A percentile compares a stretch with the other conserved stretches of the same genome.
Evolutionary conservation across 2,329 filamentous ascomycete species (phyloP).

Genomic region (Allantophomopsis lycopodina): DNA sequence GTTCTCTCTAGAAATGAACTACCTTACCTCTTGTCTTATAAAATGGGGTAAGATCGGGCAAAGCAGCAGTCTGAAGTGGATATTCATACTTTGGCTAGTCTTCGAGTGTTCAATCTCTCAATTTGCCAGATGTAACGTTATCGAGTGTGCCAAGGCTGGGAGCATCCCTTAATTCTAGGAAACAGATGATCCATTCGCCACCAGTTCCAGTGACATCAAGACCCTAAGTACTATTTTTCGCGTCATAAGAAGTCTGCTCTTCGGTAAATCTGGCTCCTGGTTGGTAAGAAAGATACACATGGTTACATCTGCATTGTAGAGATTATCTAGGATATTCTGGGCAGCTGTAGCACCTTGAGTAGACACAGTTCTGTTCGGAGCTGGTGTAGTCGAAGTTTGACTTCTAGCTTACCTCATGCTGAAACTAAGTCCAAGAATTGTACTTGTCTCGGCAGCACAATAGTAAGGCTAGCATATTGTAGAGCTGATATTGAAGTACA

Average conservation of each 20-base stretch:
- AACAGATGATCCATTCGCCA: conserved; percentile 22
- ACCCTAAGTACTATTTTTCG: conserved; percentile 16
- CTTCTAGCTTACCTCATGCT: too few species aligned
- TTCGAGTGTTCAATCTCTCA: conserved; percentile 34
- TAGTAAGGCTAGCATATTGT: conserved; percentile 30
- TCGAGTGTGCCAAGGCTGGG: conserved; percentile 23
- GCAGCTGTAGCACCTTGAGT: conserved; percentile 15
- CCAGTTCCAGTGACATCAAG: conserved; percentile 18
- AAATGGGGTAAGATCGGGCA: conserved; percentile 31
- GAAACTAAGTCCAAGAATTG: too few species aligned
- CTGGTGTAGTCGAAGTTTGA: conserved; percentile 5
- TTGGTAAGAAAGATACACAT: conserved; percentile 26
- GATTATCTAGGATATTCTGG: conserved; percentile 21
- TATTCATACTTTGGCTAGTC: conserved; percentile 33
- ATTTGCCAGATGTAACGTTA: conserved; percentile 35
- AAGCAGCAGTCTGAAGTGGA: conserved; percentile 32
- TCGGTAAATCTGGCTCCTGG: conserved; percentile 18
- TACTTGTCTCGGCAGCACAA: conserved; percentile 18
- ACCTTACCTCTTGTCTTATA: conserved; percentile 31
- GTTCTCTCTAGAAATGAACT: conserved; percentile 40
- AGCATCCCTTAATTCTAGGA: conserved; percentile 13
- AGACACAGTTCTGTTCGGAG: conserved; percentile 12
- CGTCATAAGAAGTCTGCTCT: conserved; percentile 20
- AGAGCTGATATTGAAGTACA: conserved; percentile 28
- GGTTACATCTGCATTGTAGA: conserved; percentile 23